Evolutionary conservation across 2,329 filamentous ascomycete genomes (phyloP).

Genomic region (Venturia pyrina): DNA sequence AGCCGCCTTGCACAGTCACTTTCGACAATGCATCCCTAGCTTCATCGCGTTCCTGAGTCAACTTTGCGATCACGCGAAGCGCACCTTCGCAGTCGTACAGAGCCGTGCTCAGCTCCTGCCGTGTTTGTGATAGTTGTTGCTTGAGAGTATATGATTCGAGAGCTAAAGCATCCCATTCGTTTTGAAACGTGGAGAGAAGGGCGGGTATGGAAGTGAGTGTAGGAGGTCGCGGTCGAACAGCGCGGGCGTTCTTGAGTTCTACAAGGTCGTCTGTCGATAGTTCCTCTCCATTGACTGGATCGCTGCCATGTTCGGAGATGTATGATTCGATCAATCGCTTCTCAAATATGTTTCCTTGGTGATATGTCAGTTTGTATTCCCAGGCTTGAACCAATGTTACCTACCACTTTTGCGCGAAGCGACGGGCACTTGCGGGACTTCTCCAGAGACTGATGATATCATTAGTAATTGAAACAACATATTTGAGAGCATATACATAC

Average conservation of each 20-base stretch:
- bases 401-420: constrained; percentile 88
- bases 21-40: constrained; percentile 81
- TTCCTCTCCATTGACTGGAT: constrained; percentile 81
- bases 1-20: constrained; percentile 59
- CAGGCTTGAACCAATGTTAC: constrained; percentile 24
- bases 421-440: constrained; percentile 89
- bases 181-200: constrained; percentile 87
- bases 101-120: constrained; percentile 86
- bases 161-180: constrained; percentile 93
- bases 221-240: constrained; percentile 81
- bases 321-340: constrained; percentile 92
- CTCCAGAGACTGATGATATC: constrained; percentile 72
- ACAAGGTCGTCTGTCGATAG: constrained; percentile 77
- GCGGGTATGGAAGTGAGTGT: constrained; percentile 94
- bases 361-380: constrained; percentile 21
- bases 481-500: neutral
- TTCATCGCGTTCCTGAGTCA: constrained; percentile 88
- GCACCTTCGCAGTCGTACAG: constrained; percentile 97
- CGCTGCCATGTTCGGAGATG: constrained; percentile 84
- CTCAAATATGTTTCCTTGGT: constrained; percentile 76
- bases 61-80: constrained; percentile 82
- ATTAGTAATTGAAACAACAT: neutral
- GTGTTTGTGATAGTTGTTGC: constrained; percentile 79
- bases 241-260: constrained; percentile 70
- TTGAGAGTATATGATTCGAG: constrained; percentile 85